Evolutionary conservation across 2,329 filamentous ascomycete species (phyloP), one percentile per base, ranked within the genome.

Genomic region (Colletotrichum theobromicola): DNA sequence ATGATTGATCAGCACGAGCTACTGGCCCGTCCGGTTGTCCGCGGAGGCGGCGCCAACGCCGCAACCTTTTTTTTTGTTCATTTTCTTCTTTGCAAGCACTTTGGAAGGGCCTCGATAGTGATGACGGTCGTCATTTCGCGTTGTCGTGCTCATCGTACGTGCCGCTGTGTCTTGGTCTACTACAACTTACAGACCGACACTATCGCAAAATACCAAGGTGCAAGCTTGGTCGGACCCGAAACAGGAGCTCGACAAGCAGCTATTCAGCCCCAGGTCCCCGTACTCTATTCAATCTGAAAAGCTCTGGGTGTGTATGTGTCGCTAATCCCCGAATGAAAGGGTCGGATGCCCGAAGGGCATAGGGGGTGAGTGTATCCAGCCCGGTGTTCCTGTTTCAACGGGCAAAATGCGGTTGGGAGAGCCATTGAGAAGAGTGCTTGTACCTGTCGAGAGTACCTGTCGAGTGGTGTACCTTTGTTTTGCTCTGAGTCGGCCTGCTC

Each of bases 321-420:
- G 18, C 30, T 24, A 26, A 46, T 61, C 53, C 57, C 55, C 71
- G 35, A 70, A 71, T 71, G 37, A 66, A 18, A 46, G 30, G 15
- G 32, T 24, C 26, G 42, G 28, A 26, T 30, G 37, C 42, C 18
- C 32, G 8, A 32, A 21, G 10, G 18, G 32, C 28, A 28, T 9
- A 28, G 32, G 68, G 72, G 37, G 72, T 74, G 72, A 24, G 32
- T 18, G 13, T 74, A 74, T 74, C 72, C 57, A 37, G n/a, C 15
- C 32, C 57, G n/a, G 60, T 61, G 53, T 60, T 67, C 42, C 42
- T 72, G 62, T 72, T 72, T 74, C 72, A 74, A 72, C 53, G 53
- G 58, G 53, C 61, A 71, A 28, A 37, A 71, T 61, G 61, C 57
- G 37, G 46, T 55, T 4, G 32, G 61, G 34, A 65, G 46, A 69